Base-by-base conservation (phyloP, 352 stramenopile genomes). In the Stramenopiles sp. region DNA sequence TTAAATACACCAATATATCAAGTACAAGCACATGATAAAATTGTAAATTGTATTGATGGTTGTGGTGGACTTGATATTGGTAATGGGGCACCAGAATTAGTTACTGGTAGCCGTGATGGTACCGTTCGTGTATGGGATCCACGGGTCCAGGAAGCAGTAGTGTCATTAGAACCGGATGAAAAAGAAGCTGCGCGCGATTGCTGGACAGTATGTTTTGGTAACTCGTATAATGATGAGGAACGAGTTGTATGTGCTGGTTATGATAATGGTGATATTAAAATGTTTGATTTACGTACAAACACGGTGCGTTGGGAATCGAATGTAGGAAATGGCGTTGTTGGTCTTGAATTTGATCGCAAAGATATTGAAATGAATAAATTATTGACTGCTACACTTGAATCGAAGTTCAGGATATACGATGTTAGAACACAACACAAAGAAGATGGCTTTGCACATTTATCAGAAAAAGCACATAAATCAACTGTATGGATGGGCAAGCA, bases 301-400 rank as follows among this genome's bases (percentile, higher is more conserved):
- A 87, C 87, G 78, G 86, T 98, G 81, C 85, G 90, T 74, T 98
- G 93, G 91, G 94, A 98, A 82, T 97, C 92, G 77, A 98, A 98
- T 83, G 92, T 91, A 73, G 88, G 92, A 79, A 98, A 98, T 85
- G 94, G 93, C 23, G 93, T 98, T n/a, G 95, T 96, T 43, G 91
- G 88, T 78, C 85, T 95, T 32, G 88, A 97, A 82, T 98, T 98
- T 78, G 94, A 98, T 83, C 88, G 94, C 43, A 94, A 93, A 78
- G 92, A 98, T 81, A 97, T 98, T 82, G 91, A 97, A 82, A 98
- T 98, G 93, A 98, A 98, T 85, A 98, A 98, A 81, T 82, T 96
- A 31, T 82, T 96, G 1, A 90, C 97, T 30, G 96, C 93, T 30
- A 98, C 94, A 43, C 86, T 98, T 53, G 94, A 98, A 82, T 95